Conservation (phyloP, 2,329 filamentous ascomycete genomes). For the Nemania sp. region DNA sequence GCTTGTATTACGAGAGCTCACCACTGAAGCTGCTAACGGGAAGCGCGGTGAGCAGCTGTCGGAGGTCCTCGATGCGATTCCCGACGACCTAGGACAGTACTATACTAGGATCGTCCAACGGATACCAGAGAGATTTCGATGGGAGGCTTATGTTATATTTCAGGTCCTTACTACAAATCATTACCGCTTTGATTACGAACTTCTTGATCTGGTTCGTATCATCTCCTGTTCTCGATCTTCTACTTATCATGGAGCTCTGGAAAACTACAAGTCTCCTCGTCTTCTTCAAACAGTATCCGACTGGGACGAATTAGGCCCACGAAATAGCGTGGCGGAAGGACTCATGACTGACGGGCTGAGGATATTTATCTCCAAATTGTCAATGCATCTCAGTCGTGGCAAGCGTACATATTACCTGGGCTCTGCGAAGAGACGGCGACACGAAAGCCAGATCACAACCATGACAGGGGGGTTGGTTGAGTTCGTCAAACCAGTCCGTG, state of each 20-base stretch:
- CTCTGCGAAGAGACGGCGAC: neutral
- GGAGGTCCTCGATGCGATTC: neutral
- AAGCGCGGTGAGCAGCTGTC: neutral
- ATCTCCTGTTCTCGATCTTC: neutral
- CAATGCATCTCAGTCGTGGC: neutral
- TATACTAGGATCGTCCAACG: neutral
- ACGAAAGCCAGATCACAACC: neutral
- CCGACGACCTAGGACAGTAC: neutral
- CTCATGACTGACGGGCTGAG: neutral
- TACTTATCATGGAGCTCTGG: neutral
- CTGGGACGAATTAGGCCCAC: neutral
- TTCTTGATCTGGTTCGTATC: neutral
- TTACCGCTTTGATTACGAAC: neutral
- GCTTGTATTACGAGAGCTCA: neutral
- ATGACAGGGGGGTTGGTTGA: neutral
- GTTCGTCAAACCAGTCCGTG: neutral
- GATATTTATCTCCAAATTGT: neutral
- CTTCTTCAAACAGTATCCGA: too few species aligned
- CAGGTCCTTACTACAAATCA: neutral
- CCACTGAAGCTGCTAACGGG: neutral
- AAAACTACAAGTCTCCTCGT: neutral
- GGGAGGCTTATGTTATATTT: neutral
- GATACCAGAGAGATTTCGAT: neutral
- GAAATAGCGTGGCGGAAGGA: neutral
- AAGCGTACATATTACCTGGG: neutral